These are phyloP conservation scores for Dictyophora rubrovolvata DNA, from an alignment of 768 basidiomycete species.

Conservation along the genomic window DNA sequence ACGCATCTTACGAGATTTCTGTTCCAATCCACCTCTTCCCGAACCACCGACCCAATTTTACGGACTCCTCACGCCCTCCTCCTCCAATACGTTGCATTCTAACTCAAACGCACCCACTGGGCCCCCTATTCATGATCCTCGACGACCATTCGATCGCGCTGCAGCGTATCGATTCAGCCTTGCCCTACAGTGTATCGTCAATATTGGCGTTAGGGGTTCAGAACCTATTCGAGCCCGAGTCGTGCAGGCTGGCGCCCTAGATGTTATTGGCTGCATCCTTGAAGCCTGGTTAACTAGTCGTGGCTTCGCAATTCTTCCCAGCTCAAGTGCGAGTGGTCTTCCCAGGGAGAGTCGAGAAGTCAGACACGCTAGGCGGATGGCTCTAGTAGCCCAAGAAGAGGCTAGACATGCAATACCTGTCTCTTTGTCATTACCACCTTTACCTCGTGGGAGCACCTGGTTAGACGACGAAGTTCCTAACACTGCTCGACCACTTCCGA, in stretches of 20 bases:
- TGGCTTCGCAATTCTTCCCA: slow-evolving; percentile 79
- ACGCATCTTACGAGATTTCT: slow-evolving; percentile 82
- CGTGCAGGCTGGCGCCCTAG: slow-evolving; percentile 88
- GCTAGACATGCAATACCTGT: neutral
- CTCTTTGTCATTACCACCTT: neutral
- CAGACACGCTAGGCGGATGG: slow-evolving; percentile 49
- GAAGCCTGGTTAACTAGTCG: slow-evolving; percentile 88
- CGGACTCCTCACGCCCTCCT: slow-evolving; percentile 50
- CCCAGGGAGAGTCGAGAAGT: slow-evolving; percentile 71
- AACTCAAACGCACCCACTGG: slow-evolving; percentile 28
- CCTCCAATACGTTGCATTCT: slow-evolving; percentile 17
- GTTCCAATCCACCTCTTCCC: slow-evolving; percentile 70
- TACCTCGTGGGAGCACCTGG: neutral
- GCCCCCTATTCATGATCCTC: slow-evolving; percentile 13
- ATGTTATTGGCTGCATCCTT: slow-evolving; percentile 87
- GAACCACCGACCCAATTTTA: slow-evolving; percentile 70
- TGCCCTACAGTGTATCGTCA: slow-evolving; percentile 94
- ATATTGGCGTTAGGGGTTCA: slow-evolving; percentile 92
- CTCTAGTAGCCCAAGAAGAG: slow-evolving; percentile 17
- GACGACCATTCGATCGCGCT: slow-evolving; percentile 55
- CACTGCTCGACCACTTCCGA: neutral
- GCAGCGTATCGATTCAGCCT: slow-evolving; percentile 84
- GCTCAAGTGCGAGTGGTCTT: slow-evolving; percentile 62
- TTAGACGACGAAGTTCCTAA: neutral
- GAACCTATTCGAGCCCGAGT: slow-evolving; percentile 86